phyloP scores from a whole-genome alignment of 2,329 filamentous ascomycete species.

The Fusarium longipes region DNA sequence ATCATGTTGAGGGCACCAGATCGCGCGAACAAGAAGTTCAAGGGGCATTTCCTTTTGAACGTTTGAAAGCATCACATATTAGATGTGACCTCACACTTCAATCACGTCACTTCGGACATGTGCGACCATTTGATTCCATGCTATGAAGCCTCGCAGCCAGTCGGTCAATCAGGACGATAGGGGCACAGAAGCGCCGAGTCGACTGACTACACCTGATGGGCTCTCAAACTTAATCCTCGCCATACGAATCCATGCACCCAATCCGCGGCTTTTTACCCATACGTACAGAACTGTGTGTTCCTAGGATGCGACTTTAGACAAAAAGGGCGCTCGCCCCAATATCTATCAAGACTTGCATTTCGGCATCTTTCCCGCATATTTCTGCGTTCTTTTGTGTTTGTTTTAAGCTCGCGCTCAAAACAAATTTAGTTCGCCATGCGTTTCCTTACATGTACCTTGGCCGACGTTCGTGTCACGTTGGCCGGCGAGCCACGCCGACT shows the following conservation, averaged over 20 bases:
- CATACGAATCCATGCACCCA: not conserved
- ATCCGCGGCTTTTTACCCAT: not conserved
- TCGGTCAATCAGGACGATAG: not conserved
- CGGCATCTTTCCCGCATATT: not conserved
- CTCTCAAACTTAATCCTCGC: not conserved
- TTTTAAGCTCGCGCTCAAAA: not conserved
- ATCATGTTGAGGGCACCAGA: slow-evolving; percentile 86
- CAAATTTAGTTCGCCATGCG: not conserved
- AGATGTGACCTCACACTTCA: not conserved
- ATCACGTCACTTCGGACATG: not conserved
- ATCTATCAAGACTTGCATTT: not conserved
- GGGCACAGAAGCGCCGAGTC: not conserved
- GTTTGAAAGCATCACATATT: slow-evolving; percentile 63
- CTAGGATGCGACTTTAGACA: not conserved
- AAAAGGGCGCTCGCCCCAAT: not conserved
- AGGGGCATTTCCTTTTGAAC: slow-evolving; percentile 80
- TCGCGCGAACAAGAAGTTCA: slow-evolving; percentile 91
- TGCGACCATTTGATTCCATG: not conserved
- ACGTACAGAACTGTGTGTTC: not conserved
- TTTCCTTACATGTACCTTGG: not conserved
- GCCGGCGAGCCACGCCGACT: not conserved
- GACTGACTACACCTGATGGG: not conserved
- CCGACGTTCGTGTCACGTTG: not conserved
- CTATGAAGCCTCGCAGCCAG: not conserved
- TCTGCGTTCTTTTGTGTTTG: not conserved